Evolutionary conservation across 805 yeast species (phyloP).

Genomic region (Phaffomyces opuntiae): DNA sequence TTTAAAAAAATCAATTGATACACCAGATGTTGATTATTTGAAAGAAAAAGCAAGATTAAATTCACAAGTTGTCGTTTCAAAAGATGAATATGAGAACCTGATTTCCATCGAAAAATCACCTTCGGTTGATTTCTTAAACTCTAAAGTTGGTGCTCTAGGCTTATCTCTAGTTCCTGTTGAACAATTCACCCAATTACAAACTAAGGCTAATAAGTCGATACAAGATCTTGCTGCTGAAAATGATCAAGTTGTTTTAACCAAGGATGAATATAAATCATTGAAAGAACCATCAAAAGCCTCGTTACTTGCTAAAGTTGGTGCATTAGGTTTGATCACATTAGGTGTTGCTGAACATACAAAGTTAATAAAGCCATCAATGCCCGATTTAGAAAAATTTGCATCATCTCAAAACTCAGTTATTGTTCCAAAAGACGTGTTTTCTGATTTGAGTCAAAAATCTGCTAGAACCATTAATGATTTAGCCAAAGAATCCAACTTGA

Average conservation of each 20-base stretch:
- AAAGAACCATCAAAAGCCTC: constrained; percentile 12
- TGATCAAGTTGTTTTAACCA: constrained; percentile 10
- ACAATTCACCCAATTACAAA: constrained; percentile 5
- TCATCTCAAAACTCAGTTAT: constrained; percentile 1
- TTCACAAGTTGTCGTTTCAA: constrained; percentile 9
- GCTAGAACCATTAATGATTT: constrained; percentile 3
- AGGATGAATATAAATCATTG: constrained; percentile 12
- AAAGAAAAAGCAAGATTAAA: constrained; percentile 16
- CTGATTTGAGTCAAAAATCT: neutral
- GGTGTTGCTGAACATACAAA: constrained; percentile 4
- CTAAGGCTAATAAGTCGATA: constrained; percentile 6
- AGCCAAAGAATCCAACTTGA: constrained; percentile 7
- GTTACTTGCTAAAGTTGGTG: constrained; percentile 5
- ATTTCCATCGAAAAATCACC: constrained; percentile 3
- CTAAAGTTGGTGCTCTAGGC: constrained; percentile 2
- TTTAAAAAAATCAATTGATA: constrained; percentile 8
- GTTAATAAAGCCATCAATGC: constrained; percentile 5
- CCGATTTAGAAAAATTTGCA: constrained; percentile 7
- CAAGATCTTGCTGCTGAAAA: constrained; percentile 7
- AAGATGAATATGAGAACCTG: constrained; percentile 9
- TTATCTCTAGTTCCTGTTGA: constrained; percentile 3
- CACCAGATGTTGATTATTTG: constrained; percentile 19
- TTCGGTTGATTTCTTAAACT: neutral
- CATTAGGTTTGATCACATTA: constrained; percentile 5
- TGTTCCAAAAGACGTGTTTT: constrained; percentile 4